Conservation (phyloP, 805 yeast genomes). For the Pichia nanzhaoensis region DNA sequence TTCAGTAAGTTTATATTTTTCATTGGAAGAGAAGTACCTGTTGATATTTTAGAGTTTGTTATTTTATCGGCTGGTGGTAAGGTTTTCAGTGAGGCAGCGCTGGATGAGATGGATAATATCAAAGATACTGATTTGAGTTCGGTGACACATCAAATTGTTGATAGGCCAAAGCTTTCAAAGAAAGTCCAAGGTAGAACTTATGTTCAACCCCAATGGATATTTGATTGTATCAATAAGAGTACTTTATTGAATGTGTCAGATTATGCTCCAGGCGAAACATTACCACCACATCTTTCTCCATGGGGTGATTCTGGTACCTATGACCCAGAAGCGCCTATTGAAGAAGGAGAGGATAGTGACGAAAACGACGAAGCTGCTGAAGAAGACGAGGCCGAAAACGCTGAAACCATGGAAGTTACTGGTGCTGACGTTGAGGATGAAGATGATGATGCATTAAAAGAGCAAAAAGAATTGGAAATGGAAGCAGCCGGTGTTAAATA, state of each 20-base stretch:
- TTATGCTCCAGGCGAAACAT: constrained; percentile 89
- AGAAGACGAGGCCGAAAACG: constrained; percentile 46
- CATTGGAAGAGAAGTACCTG: constrained; percentile 92
- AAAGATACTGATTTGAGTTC: constrained; percentile 51
- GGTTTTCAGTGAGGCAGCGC: constrained; percentile 76
- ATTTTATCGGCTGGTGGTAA: constrained; percentile 83
- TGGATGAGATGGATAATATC: constrained; percentile 59
- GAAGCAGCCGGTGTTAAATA: constrained; percentile 85
- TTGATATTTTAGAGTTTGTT: constrained; percentile 84
- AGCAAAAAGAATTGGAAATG: constrained; percentile 78
- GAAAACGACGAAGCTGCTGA: constrained; percentile 40
- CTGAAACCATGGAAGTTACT: constrained; percentile 46
- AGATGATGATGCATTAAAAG: constrained; percentile 36
- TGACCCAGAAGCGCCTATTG: constrained; percentile 62
- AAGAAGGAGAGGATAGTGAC: constrained; percentile 34
- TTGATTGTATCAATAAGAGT: constrained; percentile 80
- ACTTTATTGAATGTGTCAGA: constrained; percentile 66
- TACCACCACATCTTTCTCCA: constrained; percentile 97
- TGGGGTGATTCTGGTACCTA: constrained; percentile 96
- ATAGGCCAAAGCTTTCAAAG: constrained; percentile 73
- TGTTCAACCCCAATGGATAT: constrained; percentile 96
- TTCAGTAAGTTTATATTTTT: constrained; percentile 74
- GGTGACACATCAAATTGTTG: constrained; percentile 90
- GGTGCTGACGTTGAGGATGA: constrained; percentile 45
- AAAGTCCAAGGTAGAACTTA: constrained; percentile 90